A percentile compares a stretch with the other conserved stretches of the same genome.
Conservation (phyloP, 805 yeast species). For the Suhomyces tanzawaensis region DNA sequence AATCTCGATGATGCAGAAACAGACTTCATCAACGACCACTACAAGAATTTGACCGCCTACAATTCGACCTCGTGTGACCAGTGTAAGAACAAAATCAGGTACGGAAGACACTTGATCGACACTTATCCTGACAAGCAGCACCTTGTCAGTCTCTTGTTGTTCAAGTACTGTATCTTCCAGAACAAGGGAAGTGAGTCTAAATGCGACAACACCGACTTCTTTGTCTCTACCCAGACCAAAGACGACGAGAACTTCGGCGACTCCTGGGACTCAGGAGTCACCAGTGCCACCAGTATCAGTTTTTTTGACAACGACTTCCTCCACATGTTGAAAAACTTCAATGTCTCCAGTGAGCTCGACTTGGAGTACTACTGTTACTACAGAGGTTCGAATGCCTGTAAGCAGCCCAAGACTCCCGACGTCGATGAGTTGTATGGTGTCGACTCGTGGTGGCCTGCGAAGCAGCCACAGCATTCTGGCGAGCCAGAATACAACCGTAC, state of each 20-base stretch:
- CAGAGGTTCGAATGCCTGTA: slow-evolving; percentile 41
- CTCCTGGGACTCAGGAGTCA: slow-evolving; percentile 22
- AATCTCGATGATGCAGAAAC: slow-evolving; percentile 22
- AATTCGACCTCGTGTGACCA: slow-evolving; percentile 35
- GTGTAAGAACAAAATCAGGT: slow-evolving; percentile 36
- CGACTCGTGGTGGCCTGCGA: slow-evolving; percentile 37
- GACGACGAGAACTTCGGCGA: slow-evolving; percentile 8
- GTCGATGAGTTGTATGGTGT: slow-evolving; percentile 37
- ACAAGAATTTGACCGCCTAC: slow-evolving; percentile 25
- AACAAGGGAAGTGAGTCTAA: slow-evolving; percentile 28
- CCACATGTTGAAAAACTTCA: slow-evolving; percentile 35
- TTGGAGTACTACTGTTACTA: slow-evolving; percentile 55
- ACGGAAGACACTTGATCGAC: slow-evolving; percentile 25
- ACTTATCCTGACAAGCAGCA: slow-evolving; percentile 32
- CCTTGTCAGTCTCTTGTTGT: slow-evolving; percentile 34
- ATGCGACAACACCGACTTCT: slow-evolving; percentile 38
- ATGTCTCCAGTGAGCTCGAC: slow-evolving; percentile 35
- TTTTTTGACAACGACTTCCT: slow-evolving; percentile 40
- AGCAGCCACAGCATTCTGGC: slow-evolving; percentile 21
- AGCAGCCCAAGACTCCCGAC: slow-evolving; percentile 52
- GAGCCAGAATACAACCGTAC: slow-evolving; percentile 29
- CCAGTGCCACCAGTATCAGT: slow-evolving; percentile 26
- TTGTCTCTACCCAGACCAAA: slow-evolving; percentile 30
- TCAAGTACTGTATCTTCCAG: slow-evolving; percentile 30
- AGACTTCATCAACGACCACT: slow-evolving; percentile 29